Evolutionary conservation across 2,329 filamentous ascomycete species (phyloP).

Genomic region (Mollisiaceae sp.): DNA sequence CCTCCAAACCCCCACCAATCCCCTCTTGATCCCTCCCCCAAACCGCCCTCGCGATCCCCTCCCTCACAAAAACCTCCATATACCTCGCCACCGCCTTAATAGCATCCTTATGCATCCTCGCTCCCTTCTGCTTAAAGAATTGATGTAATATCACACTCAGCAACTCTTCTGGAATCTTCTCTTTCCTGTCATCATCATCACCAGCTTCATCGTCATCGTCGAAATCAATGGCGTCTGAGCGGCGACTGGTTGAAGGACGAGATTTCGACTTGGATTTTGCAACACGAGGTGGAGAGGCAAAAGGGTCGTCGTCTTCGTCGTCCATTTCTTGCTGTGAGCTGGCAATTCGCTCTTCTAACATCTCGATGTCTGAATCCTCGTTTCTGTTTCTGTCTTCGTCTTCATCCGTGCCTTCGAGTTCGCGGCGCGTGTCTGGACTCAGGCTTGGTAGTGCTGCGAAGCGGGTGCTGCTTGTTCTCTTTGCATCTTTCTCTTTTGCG

Average conservation of each 20-base stretch:
- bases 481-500: not conserved
- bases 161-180: constrained; percentile 51
- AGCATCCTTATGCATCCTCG: constrained; percentile 77
- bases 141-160: constrained; percentile 79
- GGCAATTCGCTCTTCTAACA: not conserved
- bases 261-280: constrained; percentile 15
- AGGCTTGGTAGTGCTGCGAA: not conserved
- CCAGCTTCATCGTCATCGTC: constrained; percentile 18
- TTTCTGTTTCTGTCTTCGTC: constrained; percentile 6
- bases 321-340: not conserved
- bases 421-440: constrained; percentile 4
- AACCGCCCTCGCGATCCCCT: constrained; percentile 81
- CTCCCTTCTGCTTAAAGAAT: constrained; percentile 67
- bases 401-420: not conserved
- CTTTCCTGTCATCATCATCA: constrained; percentile 16
- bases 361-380: not conserved
- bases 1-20: constrained; percentile 66
- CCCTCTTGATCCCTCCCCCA: constrained; percentile 64
- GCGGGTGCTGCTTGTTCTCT: not conserved
- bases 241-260: constrained; percentile 1
- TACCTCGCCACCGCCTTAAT: constrained; percentile 81
- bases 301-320: constrained; percentile 25
- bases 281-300: constrained; percentile 14
- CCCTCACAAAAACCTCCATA: constrained; percentile 87
- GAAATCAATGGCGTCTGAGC: constrained; percentile 15